Evolutionary conservation across 805 yeast species (phyloP).

Genomic region (Nakazawaea wyomingensis): DNA sequence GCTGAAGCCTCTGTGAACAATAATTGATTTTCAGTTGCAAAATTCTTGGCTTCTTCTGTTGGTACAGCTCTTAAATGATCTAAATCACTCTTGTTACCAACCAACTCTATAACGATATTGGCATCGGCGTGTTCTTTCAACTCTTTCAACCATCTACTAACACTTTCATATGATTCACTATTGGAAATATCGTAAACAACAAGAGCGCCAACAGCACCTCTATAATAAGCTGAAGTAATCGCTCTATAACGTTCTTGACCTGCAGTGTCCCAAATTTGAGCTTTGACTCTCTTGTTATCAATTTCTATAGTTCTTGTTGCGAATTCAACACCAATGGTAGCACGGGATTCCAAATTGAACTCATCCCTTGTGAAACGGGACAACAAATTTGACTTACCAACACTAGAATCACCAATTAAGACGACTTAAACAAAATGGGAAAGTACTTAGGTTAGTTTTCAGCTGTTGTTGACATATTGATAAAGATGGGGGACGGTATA

Average conservation of each 20-base stretch:
- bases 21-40: conserved; percentile 87
- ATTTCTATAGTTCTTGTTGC: conserved; percentile 92
- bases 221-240: conserved; percentile 92
- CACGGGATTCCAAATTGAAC: conserved; percentile 88
- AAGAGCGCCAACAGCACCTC: conserved; percentile 98
- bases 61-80: conserved; percentile 94
- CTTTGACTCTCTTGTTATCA: conserved; percentile 78
- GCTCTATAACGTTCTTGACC: conserved; percentile 99
- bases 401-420: conserved; percentile 95
- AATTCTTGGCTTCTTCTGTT: conserved; percentile 93
- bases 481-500: background rate
- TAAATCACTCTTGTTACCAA: conserved; percentile 88
- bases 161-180: conserved; percentile 79
- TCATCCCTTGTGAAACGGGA: conserved; percentile 95
- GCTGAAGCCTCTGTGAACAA: conserved; percentile 96
- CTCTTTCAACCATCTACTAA: conserved; percentile 86
- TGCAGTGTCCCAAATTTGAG: conserved; percentile 98
- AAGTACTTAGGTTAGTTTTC: too few relatives aligned
- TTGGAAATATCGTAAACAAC: conserved; percentile 94
- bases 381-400: conserved; percentile 90
- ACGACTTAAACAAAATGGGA: too few relatives aligned
- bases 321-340: conserved; percentile 97
- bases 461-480: conserved; percentile 13
- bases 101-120: conserved; percentile 89
- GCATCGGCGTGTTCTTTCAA: conserved; percentile 90